Evolutionary conservation across 2,329 filamentous ascomycete genomes (phyloP), one percentile per base, ranked within the genome.

Genomic region (Penicillium corylophilum): DNA sequence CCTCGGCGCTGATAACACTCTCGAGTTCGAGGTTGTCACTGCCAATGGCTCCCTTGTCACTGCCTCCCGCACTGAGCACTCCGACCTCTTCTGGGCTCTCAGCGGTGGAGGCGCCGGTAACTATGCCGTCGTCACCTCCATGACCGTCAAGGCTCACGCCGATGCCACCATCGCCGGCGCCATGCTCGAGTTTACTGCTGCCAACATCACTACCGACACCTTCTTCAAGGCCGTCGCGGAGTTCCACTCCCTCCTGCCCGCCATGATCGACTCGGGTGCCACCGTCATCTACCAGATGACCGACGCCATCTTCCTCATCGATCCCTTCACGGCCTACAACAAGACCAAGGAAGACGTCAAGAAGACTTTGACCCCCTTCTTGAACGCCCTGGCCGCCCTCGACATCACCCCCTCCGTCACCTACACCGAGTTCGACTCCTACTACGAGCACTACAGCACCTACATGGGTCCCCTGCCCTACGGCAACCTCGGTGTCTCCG

Each of bases 1-100:
- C 18, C 72, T 88, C 0, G 80, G 72, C 16, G 82, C 82, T 0
- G 84, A 88, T 58, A 78, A 87, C n/a, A 48, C 53, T 5, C 44
- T 61, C 35, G 71, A 74, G 46, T 69, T 69, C 12, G 63, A 74
- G 28, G 70, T 77, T 1, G 67, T 79, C 45, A 66, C 71, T 0
- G 69, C 74, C 0, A 55, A 68, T 23, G 55, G 59, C 0, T 46
- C 46, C n/a, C 5, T 59, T 1, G 48, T 66, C 0, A 56, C 52
- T 6, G 61, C 55, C 2, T 62, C 58, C 5, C 53, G 52, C 43
- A 46, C 33, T 5, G 42, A 55, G 2, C 41, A 65, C 41, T 8
- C 46, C 3, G 62, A 64, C 44, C 53, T 64, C 4, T 64, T 57
- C 45, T 64, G 61, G 61, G 59, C 62, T 1, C 42, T 64, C 8